Base-by-base conservation (phyloP, 495 filamentous ascomycete species). In the Cercophora sp. region DNA sequence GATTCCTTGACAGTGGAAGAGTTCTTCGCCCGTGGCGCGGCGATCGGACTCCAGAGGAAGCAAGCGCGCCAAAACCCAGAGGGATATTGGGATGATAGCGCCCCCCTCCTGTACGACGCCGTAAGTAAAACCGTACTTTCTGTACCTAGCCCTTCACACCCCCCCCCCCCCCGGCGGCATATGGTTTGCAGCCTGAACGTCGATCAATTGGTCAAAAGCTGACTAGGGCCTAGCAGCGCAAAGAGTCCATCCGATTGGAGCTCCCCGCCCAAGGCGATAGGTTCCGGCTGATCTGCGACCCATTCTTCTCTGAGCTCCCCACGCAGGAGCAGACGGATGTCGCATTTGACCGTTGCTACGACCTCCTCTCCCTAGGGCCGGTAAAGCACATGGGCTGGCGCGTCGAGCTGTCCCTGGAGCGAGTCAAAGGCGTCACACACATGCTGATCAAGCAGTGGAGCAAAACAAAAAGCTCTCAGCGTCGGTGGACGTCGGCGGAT, bases 281-380 rank as follows among this genome's bases (percentile, higher is more conserved):
- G 13, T 35, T 48, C 29, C 44, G 44, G 6, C 15, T 48, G 13
- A 48, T 48, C 44, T 43, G 44, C 25, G 44, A 48, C 20, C 44
- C 44, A 8, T 48, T 48, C 44, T 48, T 34, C 40, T 9, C 5
- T 6, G 16, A 5, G 20, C 35, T 39, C 16, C 16, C 5, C 9
- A 24, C 5, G 8, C 16, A 26, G 4, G 5, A 16, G 20, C 8
- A 20, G 40, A 22, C 10, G 16, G 5, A 5, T 9, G 16, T 26
- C 9, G 18, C 18, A 8, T 15, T 15, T 8, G 24, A 24, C 9
- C 18, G 22, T 15, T 4, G 16, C 40, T 43, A 43, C 40, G 16
- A 43, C 18, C 8, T 43, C 16, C 5, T 43, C 5, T 43, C 20
- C 24, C 40, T 43, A 8, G 40, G 40, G 5, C 20, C 8, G 11